phyloP scores from a whole-genome alignment of 139 green algal species.

The Coelastrella sp. region DNA sequence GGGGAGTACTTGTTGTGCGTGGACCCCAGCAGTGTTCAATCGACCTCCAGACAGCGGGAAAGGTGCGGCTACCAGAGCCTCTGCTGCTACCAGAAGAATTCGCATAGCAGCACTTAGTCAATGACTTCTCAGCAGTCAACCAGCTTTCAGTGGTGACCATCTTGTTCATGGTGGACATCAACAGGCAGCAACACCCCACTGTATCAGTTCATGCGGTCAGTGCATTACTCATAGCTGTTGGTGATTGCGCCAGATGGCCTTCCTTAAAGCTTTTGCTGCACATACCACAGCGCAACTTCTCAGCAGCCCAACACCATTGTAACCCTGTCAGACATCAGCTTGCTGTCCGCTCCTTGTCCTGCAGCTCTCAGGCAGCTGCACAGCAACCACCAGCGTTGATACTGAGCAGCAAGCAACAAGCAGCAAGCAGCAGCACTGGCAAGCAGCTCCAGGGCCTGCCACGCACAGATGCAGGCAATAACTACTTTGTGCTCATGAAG shows the following conservation, averaged over 20 bases:
- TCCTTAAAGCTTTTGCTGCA: too few relatives aligned
- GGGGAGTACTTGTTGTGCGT: not conserved
- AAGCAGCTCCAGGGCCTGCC: constrained; percentile 39
- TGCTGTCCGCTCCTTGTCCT: too few relatives aligned
- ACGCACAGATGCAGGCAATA: constrained; percentile 7
- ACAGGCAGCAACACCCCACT: too few relatives aligned
- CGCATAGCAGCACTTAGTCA: not conserved
- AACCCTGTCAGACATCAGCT: too few relatives aligned
- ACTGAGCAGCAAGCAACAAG: constrained; percentile 16
- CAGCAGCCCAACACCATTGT: too few relatives aligned
- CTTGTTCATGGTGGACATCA: too few relatives aligned
- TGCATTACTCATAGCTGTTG: too few relatives aligned
- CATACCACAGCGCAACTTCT: too few relatives aligned
- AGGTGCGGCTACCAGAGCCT: not conserved
- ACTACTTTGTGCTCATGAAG: constrained; percentile 50
- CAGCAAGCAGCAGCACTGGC: not conserved
- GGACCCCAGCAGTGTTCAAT: not conserved
- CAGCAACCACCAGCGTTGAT: constrained; percentile 21
- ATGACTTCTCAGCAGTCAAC: not conserved
- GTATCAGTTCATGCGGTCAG: too few relatives aligned
- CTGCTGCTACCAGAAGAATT: not conserved
- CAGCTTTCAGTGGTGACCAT: too few relatives aligned
- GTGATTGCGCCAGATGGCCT: too few relatives aligned
- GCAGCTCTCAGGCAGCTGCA: not conserved
- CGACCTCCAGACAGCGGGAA: constrained; percentile 7